Conservation (phyloP, 176 grass and related monocot species). For the Raddia guianensis region DNA sequence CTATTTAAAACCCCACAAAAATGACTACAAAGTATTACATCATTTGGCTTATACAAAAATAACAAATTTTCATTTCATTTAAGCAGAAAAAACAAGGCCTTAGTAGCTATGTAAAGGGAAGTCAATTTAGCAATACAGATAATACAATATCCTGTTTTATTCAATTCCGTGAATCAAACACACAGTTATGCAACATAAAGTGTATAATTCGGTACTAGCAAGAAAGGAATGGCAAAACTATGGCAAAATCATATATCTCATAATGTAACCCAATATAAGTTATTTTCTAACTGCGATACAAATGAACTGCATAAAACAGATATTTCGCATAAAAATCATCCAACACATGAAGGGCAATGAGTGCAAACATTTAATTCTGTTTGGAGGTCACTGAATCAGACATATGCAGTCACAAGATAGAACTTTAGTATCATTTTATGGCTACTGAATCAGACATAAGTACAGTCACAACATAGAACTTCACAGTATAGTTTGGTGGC, state of each 20-base stretch:
- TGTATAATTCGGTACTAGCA: neutral
- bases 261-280: neutral
- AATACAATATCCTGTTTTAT: neutral
- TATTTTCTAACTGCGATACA: neutral
- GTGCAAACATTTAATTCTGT: conserved; percentile 5
- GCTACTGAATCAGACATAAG: neutral
- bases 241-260: neutral
- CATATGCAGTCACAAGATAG: neutral
- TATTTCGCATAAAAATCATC: conserved; percentile 17
- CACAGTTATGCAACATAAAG: neutral
- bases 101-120: neutral
- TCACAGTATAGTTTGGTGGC: too few relatives aligned
- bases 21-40: too few relatives aligned
- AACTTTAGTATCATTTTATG: neutral
- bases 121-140: neutral
- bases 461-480: neutral
- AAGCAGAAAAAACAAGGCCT: too few relatives aligned
- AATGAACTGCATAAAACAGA: neutral
- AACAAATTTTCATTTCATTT: too few relatives aligned
- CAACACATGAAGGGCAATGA: neutral
- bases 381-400: neutral
- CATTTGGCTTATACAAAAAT: too few relatives aligned
- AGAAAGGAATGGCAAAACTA: neutral
- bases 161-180: neutral
- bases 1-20: too few relatives aligned